Base-by-base conservation (phyloP, 495 filamentous ascomycete genomes). In the Neurospora africana region DNA sequence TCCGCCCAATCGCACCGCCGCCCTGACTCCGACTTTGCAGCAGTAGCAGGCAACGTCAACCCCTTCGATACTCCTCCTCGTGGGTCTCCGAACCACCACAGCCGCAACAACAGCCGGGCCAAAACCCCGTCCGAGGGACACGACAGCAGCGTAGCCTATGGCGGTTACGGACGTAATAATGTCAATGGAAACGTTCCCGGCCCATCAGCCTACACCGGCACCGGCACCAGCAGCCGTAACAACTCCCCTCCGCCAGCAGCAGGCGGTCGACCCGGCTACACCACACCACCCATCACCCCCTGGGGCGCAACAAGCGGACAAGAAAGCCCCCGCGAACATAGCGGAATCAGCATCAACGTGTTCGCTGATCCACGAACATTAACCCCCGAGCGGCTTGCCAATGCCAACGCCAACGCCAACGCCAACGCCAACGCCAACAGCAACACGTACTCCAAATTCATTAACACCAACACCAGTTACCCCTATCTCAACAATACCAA, bases 341-440 rank as follows among this genome's bases (percentile, higher is more conserved):
- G 89, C 75, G 79, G 79, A 39, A 88, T 91, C 78, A 90, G 87
- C 79, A 92, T 93, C 76, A 87, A 89, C 74, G 85, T 93, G 17
- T 93, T 91, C 79, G 88, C 89, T 6, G 90, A 92, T 70, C 87
- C 87, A 11, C 82, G 78, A 19, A 83, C 79, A 7, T 74, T 85
- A 36, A 80, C 70, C 69, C 76, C 77, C 4, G 75, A 79, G 41
- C 19, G 68, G 53, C 72, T 71, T 27, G 70, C 58, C 21, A 11
- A 35, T 61, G 27, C 70, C 21, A 67, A 58, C 47, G 21, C 27
- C 73, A 47, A 67, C 71, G 15, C 41, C 73, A 17, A 17, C 23
- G 35, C 35, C 33, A 33, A 33, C 33, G 38, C 15, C 21, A 43
- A 74, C 38, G 69, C 30, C 15, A 44, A 73, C 77, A 71, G 11